Base-by-base conservation (phyloP, 805 yeast species). In the Candida xiaguanensis region DNA sequence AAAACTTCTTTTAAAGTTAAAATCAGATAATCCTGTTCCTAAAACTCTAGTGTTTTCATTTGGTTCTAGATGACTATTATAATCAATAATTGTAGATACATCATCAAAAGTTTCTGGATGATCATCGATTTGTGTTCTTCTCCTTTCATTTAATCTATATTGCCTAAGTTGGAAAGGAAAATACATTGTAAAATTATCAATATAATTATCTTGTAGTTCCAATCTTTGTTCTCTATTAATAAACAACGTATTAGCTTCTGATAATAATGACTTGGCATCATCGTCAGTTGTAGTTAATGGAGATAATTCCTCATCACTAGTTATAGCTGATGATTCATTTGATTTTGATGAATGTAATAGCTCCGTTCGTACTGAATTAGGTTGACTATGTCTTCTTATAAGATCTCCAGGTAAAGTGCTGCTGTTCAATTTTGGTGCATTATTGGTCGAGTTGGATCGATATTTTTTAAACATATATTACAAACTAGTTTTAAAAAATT, bases 81-180 rank as follows among this genome's bases (percentile, higher is more conserved):
- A 11, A 34, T 55, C 59, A 36, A 42, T 32, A 19, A 40, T 33
- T 3, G 41, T 39, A 16, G 39, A 27, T 4, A 9, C 22, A 30
- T 29, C 41, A 25, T 34, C 39, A 8, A 16, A 17, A 9, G 32
- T 38, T 11, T 29, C 32, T 3, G 4, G 3, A 8, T 14, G 18
- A 20, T 12, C 13, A 4, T 15, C 14, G 12, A n/a, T 8, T 8
- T 13, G 7, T 31, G 39, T n/a, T 29, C 28, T 26, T 24, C 22
- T 38, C 32, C 20, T 18, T 18, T 41, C 47, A 2, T 31, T 48
- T 14, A 55, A 25, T 18, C 70, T 50, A 34, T 52, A 34, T 23
- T 59, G 53, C 23, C 70, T 48, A n/a, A 65, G 34, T n/a, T 66
- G 45, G 47, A 45, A 68, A 5, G 74, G 74, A 6, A 65, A 44